A percentile compares a stretch with the other conserved stretches of the same genome.
These are phyloP conservation scores for Sungouiella thailandica DNA, from an alignment of 805 yeast genomes.

Conservation along the genomic window DNA sequence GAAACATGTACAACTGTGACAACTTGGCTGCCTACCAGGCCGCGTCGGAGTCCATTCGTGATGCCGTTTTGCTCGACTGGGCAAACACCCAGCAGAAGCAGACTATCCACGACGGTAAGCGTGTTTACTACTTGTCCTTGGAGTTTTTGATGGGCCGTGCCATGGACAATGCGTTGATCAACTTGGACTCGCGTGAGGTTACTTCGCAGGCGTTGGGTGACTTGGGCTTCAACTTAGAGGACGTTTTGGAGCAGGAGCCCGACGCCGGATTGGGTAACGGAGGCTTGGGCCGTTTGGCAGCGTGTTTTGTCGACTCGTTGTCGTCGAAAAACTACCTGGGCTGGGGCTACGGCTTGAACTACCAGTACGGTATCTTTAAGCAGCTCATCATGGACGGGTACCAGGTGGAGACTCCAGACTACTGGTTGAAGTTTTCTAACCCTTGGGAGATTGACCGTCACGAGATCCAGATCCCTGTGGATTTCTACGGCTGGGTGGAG, in stretches of 20 bases:
- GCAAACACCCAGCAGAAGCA: slow-evolving; percentile 89
- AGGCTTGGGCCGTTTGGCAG: slow-evolving; percentile 91
- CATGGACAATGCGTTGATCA: slow-evolving; percentile 87
- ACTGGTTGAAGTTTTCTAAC: slow-evolving; percentile 83
- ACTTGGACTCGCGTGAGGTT: slow-evolving; percentile 61
- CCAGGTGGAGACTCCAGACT: slow-evolving; percentile 92
- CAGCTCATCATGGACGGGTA: slow-evolving; percentile 88
- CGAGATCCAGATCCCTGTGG: slow-evolving; percentile 85
- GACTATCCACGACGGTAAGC: slow-evolving; percentile 75
- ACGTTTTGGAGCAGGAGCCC: slow-evolving; percentile 77
- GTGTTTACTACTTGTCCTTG: slow-evolving; percentile 80
- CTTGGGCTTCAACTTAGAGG: slow-evolving; percentile 85
- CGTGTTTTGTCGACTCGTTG: slow-evolving; percentile 87
- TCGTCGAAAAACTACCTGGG: slow-evolving; percentile 85
- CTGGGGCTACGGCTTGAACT: slow-evolving; percentile 94
- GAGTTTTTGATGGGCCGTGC: slow-evolving; percentile 96
- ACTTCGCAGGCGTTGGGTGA: slow-evolving; percentile 47
- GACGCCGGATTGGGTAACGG: slow-evolving; percentile 96
- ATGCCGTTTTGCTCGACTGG: slow-evolving; percentile 80
- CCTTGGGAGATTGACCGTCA: slow-evolving; percentile 91
- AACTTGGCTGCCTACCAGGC: slow-evolving; percentile 91
- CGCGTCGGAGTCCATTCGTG: slow-evolving; percentile 72
- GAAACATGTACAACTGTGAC: slow-evolving; percentile 89
- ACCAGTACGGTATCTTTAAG: slow-evolving; percentile 89
- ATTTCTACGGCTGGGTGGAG: slow-evolving; percentile 79